These are phyloP conservation scores for Botryotinia globosa DNA, from an alignment of 2,329 filamentous ascomycete genomes.

Conservation along the genomic window DNA sequence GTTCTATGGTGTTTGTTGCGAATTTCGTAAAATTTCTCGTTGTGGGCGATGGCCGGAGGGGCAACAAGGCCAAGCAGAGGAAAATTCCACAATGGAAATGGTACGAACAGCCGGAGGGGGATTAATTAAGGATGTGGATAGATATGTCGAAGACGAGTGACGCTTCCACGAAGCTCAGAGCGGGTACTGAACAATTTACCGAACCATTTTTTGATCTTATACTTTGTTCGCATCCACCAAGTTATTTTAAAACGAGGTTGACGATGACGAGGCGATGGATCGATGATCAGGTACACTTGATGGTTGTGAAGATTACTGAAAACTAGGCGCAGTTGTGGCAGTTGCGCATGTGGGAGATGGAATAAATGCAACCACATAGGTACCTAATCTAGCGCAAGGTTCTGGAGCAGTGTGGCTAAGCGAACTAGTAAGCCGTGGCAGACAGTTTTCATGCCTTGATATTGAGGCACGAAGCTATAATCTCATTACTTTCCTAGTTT, in stretches of 20 bases:
- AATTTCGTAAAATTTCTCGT: not conserved
- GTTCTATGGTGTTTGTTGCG: not conserved
- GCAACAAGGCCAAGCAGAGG: not conserved
- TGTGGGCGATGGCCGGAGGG: not conserved
- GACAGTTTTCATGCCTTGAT: not conserved
- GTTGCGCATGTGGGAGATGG: not conserved
- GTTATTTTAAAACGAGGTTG: not conserved
- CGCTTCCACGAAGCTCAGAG: not conserved
- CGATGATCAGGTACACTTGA: not conserved
- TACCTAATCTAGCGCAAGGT: not conserved
- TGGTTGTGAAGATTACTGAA: not conserved
- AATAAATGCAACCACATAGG: not conserved
- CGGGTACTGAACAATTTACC: not conserved
- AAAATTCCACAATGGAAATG: not conserved
- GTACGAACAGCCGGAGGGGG: not conserved
- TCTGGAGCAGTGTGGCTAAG: not conserved
- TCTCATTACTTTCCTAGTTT: not conserved
- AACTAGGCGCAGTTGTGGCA: not conserved
- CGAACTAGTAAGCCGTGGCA: not conserved
- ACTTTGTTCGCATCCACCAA: not conserved
- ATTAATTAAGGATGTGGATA: not conserved
- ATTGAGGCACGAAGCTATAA: rapidly evolving
- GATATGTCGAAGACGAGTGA: not conserved
- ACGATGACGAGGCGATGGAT: not conserved
- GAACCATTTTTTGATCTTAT: not conserved